These are phyloP conservation scores for Nymphaea colorata DNA, from an alignment of 164 flowering plant species.

Conservation along the genomic window DNA sequence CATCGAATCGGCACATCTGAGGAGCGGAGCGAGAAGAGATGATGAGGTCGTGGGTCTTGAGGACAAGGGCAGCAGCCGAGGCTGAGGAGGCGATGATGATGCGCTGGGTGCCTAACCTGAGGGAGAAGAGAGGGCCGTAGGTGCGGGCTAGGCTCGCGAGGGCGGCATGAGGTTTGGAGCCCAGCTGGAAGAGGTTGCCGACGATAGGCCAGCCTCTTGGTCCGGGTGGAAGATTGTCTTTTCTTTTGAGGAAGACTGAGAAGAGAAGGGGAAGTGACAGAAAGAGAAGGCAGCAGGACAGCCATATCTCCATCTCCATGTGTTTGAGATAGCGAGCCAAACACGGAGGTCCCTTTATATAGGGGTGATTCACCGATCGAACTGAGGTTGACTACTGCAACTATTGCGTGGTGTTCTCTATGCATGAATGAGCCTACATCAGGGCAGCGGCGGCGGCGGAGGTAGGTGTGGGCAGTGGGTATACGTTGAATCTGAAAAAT, in stretches of 20 bases:
- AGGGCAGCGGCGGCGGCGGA: no score
- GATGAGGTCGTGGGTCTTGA: slow-evolving; percentile 23
- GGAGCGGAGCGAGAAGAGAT: slow-evolving; percentile 17
- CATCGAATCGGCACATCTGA: slow-evolving; percentile 5
- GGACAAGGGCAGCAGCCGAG: slow-evolving; percentile 18
- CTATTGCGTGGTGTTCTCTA: no score
- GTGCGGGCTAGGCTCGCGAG: slow-evolving; percentile 12
- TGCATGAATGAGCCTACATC: no score
- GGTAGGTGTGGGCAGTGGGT: no score
- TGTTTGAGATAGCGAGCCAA: no score
- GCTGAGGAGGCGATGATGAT: slow-evolving; percentile 22
- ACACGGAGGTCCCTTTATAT: no score
- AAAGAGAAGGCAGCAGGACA: no score
- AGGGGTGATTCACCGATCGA: no score
- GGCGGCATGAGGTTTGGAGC: slow-evolving; percentile 14
- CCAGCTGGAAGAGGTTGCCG: slow-evolving; percentile 20
- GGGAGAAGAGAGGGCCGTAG: slow-evolving; percentile 22
- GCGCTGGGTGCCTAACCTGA: slow-evolving; percentile 15
- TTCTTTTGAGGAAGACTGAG: slow-evolving; percentile 1
- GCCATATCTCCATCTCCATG: no score
- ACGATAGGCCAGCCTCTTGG: slow-evolving; percentile 24
- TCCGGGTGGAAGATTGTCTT: slow-evolving; percentile 6
- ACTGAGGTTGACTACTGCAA: no score
- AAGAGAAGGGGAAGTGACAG: background rate
- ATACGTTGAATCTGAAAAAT: no score